Percentiles rank a stretch among this genome's conserved stretches.
Conservation (phyloP, 2,329 filamentous ascomycete species). For the Dryadomyces quercivorus region DNA sequence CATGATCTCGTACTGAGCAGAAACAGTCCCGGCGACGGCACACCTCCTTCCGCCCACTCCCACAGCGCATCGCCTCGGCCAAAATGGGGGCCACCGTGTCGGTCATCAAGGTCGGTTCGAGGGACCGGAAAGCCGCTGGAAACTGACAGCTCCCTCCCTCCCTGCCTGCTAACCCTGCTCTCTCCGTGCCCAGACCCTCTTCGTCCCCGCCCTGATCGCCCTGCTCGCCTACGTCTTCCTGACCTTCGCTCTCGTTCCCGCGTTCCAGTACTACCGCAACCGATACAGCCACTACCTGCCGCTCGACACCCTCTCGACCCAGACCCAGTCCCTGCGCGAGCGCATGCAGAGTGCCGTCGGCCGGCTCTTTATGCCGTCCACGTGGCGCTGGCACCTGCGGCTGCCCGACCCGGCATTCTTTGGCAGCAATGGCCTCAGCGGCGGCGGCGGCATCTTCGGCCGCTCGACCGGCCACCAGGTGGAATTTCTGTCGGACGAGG, state of each 20-base stretch:
- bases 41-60: not conserved
- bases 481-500: conserved; percentile 22
- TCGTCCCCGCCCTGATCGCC: conserved; percentile 60
- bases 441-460: conserved; percentile 3
- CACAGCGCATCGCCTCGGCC: not conserved
- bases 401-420: conserved; percentile 15
- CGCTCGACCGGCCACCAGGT: conserved; percentile 22
- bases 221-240: conserved; percentile 54
- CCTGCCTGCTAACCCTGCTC: no score
- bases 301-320: conserved; percentile 48
- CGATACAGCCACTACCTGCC: conserved; percentile 67
- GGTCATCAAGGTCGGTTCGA: conserved; percentile 22
- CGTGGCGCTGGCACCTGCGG: conserved; percentile 34
- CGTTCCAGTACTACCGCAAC: conserved; percentile 57
- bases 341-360: conserved; percentile 31
- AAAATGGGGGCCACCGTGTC: conserved; percentile 24
- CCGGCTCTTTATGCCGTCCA: conserved; percentile 29
- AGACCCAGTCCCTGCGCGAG: conserved; percentile 41
- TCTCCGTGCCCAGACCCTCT: conserved; percentile 42
- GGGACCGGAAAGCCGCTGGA: not conserved
- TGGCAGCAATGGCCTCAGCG: conserved; percentile 20
- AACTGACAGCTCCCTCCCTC: not conserved
- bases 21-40: not conserved
- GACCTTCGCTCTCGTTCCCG: conserved; percentile 52
- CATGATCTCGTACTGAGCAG: not conserved